Evolutionary conservation across 2,329 filamentous ascomycete species (phyloP).

Genomic region (Microdochium nivale): DNA sequence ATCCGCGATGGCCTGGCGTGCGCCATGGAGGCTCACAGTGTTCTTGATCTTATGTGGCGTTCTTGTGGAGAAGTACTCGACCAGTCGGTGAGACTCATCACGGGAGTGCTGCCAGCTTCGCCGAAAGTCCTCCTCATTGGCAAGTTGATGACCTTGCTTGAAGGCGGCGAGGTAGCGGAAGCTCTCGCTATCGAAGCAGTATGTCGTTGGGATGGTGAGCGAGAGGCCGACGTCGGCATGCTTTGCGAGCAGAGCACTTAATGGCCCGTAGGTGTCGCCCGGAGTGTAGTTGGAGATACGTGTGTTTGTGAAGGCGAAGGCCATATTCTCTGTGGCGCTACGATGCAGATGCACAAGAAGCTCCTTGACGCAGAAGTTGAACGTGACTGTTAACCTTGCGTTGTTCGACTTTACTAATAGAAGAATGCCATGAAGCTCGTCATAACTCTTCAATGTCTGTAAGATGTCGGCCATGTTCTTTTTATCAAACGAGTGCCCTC

Average conservation of each 20-base stretch:
- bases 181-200: constrained; percentile 34
- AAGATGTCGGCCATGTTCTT: constrained; percentile 31
- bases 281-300: constrained; percentile 29
- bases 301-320: constrained; percentile 34
- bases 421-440: constrained; percentile 29
- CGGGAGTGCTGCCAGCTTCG: constrained; percentile 27
- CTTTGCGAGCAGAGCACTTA: constrained; percentile 18
- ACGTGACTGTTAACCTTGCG: constrained; percentile 24
- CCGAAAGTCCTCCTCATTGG: constrained; percentile 20
- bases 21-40: constrained; percentile 28
- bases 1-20: constrained; percentile 23
- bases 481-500: constrained; percentile 24
- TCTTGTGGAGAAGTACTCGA: constrained; percentile 18
- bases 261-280: constrained; percentile 27
- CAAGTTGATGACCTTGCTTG: constrained; percentile 19
- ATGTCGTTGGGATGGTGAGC: constrained; percentile 21
- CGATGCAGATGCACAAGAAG: constrained; percentile 28
- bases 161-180: constrained; percentile 30
- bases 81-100: constrained; percentile 18
- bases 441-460: constrained; percentile 19
- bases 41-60: constrained; percentile 23
- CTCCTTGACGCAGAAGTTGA: constrained; percentile 30
- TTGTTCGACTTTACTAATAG: constrained; percentile 31
- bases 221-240: constrained; percentile 19
- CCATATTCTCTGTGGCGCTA: constrained; percentile 27